Conservation (phyloP, 129 eudicot genomes). For the Silybum marianum region DNA sequence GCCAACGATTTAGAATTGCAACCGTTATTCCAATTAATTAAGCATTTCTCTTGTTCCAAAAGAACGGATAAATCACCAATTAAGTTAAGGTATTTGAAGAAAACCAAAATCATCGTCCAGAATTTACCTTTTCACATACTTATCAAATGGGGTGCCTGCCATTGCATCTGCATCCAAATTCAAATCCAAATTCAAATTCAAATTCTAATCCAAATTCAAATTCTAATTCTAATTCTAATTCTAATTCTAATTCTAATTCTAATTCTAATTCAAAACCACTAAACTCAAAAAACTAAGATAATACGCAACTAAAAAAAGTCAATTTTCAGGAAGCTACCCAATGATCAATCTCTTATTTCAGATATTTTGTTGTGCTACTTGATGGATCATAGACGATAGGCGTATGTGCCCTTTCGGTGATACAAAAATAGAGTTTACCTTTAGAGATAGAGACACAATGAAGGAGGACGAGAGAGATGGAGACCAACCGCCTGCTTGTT, state of each 20-base stretch:
- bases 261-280: not conserved
- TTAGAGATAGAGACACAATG: conserved; percentile 47
- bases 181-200: not conserved
- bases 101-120: not conserved
- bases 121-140: conserved; percentile 66
- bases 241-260: conserved; percentile 14
- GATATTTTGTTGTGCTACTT: not conserved
- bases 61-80: not conserved
- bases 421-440: conserved; percentile 22
- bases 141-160: conserved; percentile 65
- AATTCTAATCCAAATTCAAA: conserved; percentile 22
- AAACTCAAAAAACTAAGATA: not conserved
- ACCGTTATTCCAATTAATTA: not conserved
- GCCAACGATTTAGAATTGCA: not conserved
- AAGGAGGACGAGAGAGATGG: conserved; percentile 55
- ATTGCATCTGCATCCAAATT: conserved; percentile 58
- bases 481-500: conserved; percentile 56
- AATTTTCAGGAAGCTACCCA: not conserved
- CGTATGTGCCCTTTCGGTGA: not conserved
- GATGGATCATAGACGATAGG: not conserved
- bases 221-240: not conserved
- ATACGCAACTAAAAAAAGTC: not conserved
- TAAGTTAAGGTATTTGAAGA: not conserved
- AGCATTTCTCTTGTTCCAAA: not conserved
- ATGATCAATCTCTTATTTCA: not conserved